phyloP scores from a whole-genome alignment of 176 grass and related monocot species.

The Triticum aestivum region IWGSC_CS_RefSeq_v2.1 NC_057803.1:582866266-582866765 shows the following conservation, averaged over 20 bases:
- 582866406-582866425: conserved; percentile 99
- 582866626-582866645: not conserved
- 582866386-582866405: conserved; percentile 33
- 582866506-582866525: not conserved
- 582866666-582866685: too few species aligned
- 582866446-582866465: conserved; percentile 33
- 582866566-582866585: not conserved
- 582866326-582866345: not conserved
- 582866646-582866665: too few species aligned
- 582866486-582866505: conserved; percentile 14
- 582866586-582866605: not conserved
- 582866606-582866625: not conserved
- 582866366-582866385: not conserved
- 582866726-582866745: too few species aligned
- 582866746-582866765: too few species aligned
- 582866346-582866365: conserved; percentile 24
- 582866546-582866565: not conserved
- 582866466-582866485: conserved; percentile 22
- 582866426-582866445: conserved; percentile 98
- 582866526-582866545: not conserved
- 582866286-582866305: conserved; percentile 30
- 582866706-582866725: too few species aligned
- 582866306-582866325: too few species aligned
- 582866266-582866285: conserved; percentile 3
- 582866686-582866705: too few species aligned